Percentiles rank a stretch among this genome's conserved stretches.
These are phyloP conservation scores for Debaryomycetaceae sp. DNA, from an alignment of 1,139 yeast species.

Conservation along the genomic window DNA sequence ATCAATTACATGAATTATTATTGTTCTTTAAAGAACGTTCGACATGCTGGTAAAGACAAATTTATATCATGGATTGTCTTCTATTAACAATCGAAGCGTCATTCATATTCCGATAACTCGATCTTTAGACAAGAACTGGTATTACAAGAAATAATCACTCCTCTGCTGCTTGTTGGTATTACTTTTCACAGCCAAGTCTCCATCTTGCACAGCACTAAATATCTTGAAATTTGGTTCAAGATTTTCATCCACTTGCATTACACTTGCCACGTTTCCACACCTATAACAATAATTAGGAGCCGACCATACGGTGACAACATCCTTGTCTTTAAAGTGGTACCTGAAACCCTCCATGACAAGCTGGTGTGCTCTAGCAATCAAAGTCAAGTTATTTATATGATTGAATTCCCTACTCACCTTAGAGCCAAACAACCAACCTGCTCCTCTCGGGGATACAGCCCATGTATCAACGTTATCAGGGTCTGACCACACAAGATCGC, in stretches of 20 bases:
- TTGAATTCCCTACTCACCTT: constrained; percentile 92
- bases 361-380: constrained; percentile 97
- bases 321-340: constrained; percentile 91
- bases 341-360: constrained; percentile 98
- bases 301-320: constrained; percentile 97
- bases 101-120: background rate
- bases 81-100: background rate
- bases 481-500: constrained; percentile 96
- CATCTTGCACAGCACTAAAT: constrained; percentile 95
- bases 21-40: background rate
- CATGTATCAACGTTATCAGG: constrained; percentile 97
- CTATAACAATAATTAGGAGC: constrained; percentile 98
- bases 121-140: background rate
- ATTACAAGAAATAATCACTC: constrained; percentile 76
- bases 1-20: background rate
- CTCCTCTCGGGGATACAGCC: constrained; percentile 99
- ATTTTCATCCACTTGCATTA: constrained; percentile 90
- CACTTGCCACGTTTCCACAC: constrained; percentile 98
- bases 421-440: constrained; percentile 96
- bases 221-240: constrained; percentile 87
- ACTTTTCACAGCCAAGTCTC: constrained; percentile 55
- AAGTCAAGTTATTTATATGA: constrained; percentile 80
- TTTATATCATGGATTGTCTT: background rate
- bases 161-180: constrained; percentile 72
- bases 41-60: background rate